Evolutionary conservation across 2,329 filamentous ascomycete genomes (phyloP).

Genomic region (Clonostachys solani): DNA sequence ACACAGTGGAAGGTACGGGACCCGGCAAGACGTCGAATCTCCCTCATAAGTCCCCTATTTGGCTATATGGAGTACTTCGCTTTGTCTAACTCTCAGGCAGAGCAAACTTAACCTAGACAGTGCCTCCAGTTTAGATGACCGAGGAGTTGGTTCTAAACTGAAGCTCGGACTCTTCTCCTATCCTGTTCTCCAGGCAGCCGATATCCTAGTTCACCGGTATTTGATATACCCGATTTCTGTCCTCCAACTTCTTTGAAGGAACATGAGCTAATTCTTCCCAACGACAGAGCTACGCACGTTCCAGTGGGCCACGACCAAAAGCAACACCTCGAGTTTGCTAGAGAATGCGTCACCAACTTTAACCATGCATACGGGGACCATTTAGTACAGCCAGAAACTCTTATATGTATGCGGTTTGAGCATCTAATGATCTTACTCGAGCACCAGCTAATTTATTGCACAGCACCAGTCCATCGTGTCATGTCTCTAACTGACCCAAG

Average conservation of each 20-base stretch:
- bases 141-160: conserved; percentile 53
- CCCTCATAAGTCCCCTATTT: not conserved
- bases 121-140: conserved; percentile 52
- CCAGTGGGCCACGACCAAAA: conserved; percentile 94
- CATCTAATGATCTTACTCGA: no score
- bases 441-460: no score
- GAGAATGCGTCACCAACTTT: conserved; percentile 82
- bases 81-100: conserved; percentile 30
- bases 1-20: conserved; percentile 88
- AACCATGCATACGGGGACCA: conserved; percentile 69
- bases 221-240: not conserved
- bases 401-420: conserved; percentile 55
- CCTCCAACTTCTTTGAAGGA: conserved; percentile 1
- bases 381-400: conserved; percentile 62
- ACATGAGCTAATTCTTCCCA: not conserved
- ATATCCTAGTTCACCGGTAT: conserved; percentile 81
- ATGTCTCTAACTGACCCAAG: conserved; percentile 82
- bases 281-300: conserved; percentile 75
- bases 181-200: conserved; percentile 90
- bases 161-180: conserved; percentile 94
- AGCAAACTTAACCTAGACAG: conserved; percentile 68
- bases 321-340: conserved; percentile 90
- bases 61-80: not conserved
- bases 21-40: not conserved
- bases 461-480: conserved; percentile 75